These are phyloP conservation scores for Metschnikowia aberdeeniae DNA, from an alignment of 805 yeast species.

Conservation along the genomic window DNA sequence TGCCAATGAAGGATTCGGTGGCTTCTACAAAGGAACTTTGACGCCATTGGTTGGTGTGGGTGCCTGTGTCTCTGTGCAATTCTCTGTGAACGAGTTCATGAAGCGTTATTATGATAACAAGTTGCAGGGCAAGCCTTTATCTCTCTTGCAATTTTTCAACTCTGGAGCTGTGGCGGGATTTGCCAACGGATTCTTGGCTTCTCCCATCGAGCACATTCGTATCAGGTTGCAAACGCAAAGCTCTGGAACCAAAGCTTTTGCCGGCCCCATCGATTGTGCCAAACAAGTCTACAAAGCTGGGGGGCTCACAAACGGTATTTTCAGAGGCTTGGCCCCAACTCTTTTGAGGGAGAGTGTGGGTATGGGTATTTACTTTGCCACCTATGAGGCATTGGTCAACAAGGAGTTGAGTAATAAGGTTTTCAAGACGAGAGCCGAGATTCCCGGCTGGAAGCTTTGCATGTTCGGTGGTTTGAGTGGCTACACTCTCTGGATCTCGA, in stretches of 20 bases:
- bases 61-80: constrained; percentile 94
- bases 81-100: constrained; percentile 92
- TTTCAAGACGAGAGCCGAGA: constrained; percentile 55
- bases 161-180: constrained; percentile 93
- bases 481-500: constrained; percentile 77
- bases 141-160: constrained; percentile 63
- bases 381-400: constrained; percentile 85
- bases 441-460: constrained; percentile 87
- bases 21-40: constrained; percentile 44
- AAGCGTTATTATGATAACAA: constrained; percentile 64
- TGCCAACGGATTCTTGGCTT: constrained; percentile 82
- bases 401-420: constrained; percentile 48
- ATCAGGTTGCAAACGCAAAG: constrained; percentile 91
- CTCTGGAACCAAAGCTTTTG: constrained; percentile 43
- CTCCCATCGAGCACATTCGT: constrained; percentile 94
- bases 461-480: constrained; percentile 89
- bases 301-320: constrained; percentile 57
- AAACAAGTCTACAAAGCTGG: constrained; percentile 49
- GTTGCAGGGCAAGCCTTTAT: constrained; percentile 43
- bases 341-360: constrained; percentile 83
- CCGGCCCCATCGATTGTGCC: constrained; percentile 75
- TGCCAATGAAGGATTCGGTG: constrained; percentile 39
- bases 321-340: constrained; percentile 82
- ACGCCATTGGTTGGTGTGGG: constrained; percentile 62
- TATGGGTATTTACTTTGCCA: constrained; percentile 80